phyloP scores from a whole-genome alignment of 805 yeast species.

The Yarrowia divulgata region DNA sequence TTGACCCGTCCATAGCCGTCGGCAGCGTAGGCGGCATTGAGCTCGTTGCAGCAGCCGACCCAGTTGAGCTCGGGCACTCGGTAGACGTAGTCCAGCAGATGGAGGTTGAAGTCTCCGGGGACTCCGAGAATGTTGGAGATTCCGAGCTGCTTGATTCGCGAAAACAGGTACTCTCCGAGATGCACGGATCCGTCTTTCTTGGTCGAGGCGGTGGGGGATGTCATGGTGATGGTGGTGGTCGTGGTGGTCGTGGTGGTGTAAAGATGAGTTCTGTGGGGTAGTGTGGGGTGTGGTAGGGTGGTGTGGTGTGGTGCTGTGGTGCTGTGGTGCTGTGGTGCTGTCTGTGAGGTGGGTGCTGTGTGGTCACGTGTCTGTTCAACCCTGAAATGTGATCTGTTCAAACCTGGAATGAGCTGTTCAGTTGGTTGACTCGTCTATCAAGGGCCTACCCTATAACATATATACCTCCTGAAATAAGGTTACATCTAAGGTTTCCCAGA shows the following conservation, averaged over 20 bases:
- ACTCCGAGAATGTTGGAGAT: slow-evolving; percentile 53
- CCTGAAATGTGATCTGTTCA: no score
- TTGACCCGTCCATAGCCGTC: slow-evolving; percentile 84
- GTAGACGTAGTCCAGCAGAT: slow-evolving; percentile 53
- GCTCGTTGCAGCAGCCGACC: slow-evolving; percentile 87
- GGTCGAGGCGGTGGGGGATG: slow-evolving; percentile 31
- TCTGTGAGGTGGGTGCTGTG: no score
- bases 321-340: no score
- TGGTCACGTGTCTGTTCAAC: no score
- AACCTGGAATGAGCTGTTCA: no score
- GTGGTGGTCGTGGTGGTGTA: slow-evolving; percentile 14
- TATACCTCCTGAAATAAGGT: slow-evolving; percentile 11
- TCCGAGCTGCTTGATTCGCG: slow-evolving; percentile 51
- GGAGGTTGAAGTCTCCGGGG: slow-evolving; percentile 57
- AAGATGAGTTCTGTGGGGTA: background rate
- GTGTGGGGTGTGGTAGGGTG: no score
- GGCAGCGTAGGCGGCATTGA: slow-evolving; percentile 88
- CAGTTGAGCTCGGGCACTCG: slow-evolving; percentile 61
- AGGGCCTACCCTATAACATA: background rate
- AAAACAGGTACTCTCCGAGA: slow-evolving; percentile 49
- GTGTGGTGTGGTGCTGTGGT: no score
- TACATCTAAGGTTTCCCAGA: background rate
- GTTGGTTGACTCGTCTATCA: no score
- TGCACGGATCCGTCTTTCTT: slow-evolving; percentile 24
- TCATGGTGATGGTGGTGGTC: slow-evolving; percentile 15